Conservation (phyloP, 1,284 basidiomycete genomes). For the Testicularia cyperi region DNA sequence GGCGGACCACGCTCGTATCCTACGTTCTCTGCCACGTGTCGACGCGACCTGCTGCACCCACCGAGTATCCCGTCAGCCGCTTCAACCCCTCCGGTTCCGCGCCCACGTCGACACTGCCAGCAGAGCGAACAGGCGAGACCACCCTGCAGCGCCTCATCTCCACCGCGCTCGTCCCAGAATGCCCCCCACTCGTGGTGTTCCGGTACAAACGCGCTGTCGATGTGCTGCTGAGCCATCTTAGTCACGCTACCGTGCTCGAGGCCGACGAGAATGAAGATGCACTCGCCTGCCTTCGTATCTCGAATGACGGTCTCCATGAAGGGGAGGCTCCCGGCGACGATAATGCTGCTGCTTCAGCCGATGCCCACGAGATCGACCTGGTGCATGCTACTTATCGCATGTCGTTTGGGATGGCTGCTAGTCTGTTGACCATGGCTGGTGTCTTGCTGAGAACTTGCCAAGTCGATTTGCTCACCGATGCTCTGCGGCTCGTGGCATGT, state of each 20-base stretch:
- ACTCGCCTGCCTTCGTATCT: too few species aligned
- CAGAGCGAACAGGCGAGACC: not conserved
- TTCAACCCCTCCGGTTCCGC: slow-evolving; percentile 24
- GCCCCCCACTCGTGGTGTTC: slow-evolving; percentile 10
- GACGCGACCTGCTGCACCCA: slow-evolving; percentile 3
- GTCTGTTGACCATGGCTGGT: slow-evolving; percentile 28
- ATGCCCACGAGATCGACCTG: slow-evolving; percentile 17
- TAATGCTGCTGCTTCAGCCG: too few species aligned
- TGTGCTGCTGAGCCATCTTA: slow-evolving; percentile 13
- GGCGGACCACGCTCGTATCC: slow-evolving; percentile 24
- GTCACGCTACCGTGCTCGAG: slow-evolving; percentile 22
- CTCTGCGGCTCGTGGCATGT: slow-evolving; percentile 23
- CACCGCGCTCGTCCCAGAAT: slow-evolving; percentile 13
- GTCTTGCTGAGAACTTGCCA: slow-evolving; percentile 30
- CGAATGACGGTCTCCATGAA: too few species aligned
- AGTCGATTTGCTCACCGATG: slow-evolving; percentile 25
- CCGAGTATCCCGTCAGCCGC: slow-evolving; percentile 10
- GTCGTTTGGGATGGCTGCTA: slow-evolving; percentile 21
- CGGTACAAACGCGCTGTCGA: slow-evolving; percentile 25
- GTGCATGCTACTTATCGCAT: slow-evolving; percentile 28
- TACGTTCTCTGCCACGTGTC: slow-evolving; percentile 25
- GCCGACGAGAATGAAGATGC: too few species aligned
- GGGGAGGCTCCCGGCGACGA: too few species aligned
- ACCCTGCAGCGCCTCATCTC: slow-evolving; percentile 35
- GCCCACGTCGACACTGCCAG: not conserved